phyloP scores from a whole-genome alignment of 176 grass and related monocot species.

The Aechmea fasciata region DNA sequence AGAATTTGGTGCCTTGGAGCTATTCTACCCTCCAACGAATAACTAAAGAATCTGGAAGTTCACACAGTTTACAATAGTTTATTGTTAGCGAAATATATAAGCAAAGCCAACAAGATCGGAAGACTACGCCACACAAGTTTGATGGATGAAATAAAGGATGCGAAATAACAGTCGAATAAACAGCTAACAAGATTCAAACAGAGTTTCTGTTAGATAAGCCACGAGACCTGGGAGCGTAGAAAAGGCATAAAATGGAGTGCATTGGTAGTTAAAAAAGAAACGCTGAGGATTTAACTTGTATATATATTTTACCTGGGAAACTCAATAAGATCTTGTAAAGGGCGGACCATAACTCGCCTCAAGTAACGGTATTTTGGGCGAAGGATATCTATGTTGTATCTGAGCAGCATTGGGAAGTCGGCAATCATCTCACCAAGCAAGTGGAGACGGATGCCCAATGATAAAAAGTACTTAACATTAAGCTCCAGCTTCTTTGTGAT shows the following conservation, averaged over 20 bases:
- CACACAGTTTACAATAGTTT: background rate
- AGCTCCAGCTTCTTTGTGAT: slow-evolving; percentile 72
- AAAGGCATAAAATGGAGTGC: background rate
- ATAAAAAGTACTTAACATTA: slow-evolving; percentile 79
- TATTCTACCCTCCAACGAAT: slow-evolving; percentile 76
- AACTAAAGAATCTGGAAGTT: slow-evolving; percentile 79
- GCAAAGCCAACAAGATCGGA: background rate
- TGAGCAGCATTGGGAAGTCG: slow-evolving; percentile 72
- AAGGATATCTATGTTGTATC: slow-evolving; percentile 69
- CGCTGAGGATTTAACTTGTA: background rate
- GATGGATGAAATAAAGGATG: too few species aligned
- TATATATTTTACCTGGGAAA: slow-evolving; percentile 54
- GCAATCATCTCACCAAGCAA: slow-evolving; percentile 75
- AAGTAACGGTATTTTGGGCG: slow-evolving; percentile 83
- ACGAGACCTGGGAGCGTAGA: background rate
- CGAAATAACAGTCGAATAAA: too few species aligned
- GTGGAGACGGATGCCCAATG: slow-evolving; percentile 67
- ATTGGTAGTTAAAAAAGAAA: background rate
- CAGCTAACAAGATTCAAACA: too few species aligned
- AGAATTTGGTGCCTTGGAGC: slow-evolving; percentile 55
- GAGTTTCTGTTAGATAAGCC: background rate
- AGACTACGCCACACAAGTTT: too few species aligned
- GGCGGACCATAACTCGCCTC: slow-evolving; percentile 88
- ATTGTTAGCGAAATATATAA: background rate
- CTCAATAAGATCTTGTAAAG: slow-evolving; percentile 72